These are phyloP conservation scores for Mortierella sp. DNA, from an alignment of 371 early-diverging fungal genomes.

Conservation along the genomic window DNA sequence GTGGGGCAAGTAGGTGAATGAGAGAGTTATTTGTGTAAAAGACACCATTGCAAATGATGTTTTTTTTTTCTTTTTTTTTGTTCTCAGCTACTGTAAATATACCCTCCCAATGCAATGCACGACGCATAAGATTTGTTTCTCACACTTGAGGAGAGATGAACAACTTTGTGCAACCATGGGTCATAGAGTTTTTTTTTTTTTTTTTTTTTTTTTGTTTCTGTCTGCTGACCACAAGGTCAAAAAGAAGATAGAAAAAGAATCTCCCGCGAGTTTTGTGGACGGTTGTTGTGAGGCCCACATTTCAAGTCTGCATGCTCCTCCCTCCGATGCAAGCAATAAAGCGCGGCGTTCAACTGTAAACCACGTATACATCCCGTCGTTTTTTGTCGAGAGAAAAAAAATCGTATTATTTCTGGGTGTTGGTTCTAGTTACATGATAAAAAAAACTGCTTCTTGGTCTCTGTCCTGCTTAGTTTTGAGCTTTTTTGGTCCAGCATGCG, in stretches of 20 bases:
- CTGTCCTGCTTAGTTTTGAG: not conserved
- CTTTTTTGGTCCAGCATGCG: not conserved
- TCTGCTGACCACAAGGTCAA: conserved; percentile 22
- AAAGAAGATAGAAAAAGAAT: not conserved
- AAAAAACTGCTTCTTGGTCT: not conserved
- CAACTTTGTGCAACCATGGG: conserved; percentile 16
- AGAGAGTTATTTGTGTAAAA: not conserved
- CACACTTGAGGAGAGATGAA: not conserved
- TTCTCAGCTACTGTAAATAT: not conserved
- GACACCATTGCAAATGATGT: not conserved
- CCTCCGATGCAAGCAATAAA: too few relatives aligned
- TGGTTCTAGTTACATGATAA: not conserved
- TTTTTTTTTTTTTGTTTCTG: conserved; percentile 7
- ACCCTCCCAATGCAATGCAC: not conserved
- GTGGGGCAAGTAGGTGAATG: not conserved
- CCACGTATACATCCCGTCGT: not conserved
- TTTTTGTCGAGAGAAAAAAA: not conserved
- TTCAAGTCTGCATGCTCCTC: too few relatives aligned
- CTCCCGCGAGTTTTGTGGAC: too few relatives aligned
- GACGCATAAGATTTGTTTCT: conserved; percentile 1
- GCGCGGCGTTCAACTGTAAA: too few relatives aligned
- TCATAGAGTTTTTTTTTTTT: conserved; percentile 7
- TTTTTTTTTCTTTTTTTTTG: not conserved
- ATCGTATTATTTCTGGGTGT: not conserved
- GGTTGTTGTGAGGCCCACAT: too few relatives aligned